phyloP scores from a whole-genome alignment of 148 eudicot genomes.

The Camellia lanceoleosa region DNA sequence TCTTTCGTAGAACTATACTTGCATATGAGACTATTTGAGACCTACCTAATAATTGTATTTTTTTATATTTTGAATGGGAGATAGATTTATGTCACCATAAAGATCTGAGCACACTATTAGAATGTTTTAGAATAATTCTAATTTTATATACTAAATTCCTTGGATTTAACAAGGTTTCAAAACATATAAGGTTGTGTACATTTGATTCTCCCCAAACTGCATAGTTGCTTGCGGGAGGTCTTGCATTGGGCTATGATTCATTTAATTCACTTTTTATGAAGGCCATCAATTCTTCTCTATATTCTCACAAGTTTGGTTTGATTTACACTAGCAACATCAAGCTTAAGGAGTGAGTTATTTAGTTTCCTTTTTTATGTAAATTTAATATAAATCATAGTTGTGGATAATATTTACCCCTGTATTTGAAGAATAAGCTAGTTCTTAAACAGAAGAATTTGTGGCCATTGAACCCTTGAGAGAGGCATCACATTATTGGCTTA shows the following conservation, averaged over 20 bases:
- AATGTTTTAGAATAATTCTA: too few species aligned
- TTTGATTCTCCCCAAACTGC: too few species aligned
- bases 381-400: neutral
- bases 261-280: too few species aligned
- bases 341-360: neutral
- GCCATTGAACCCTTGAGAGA: conserved; percentile 1
- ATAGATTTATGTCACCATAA: neutral
- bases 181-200: too few species aligned
- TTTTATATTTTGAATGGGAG: neutral
- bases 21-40: neutral
- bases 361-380: neutral
- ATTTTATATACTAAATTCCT: too few species aligned
- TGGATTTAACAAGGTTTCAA: too few species aligned
- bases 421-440: neutral
- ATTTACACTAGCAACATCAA: neutral
- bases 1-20: neutral
- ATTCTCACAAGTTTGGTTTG: too few species aligned
- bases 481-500: neutral
- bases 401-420: neutral
- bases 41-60: neutral
- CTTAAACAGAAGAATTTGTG: neutral
- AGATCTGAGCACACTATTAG: neutral
- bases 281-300: too few species aligned
- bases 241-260: too few species aligned
- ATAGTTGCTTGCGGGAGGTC: too few species aligned